A percentile compares a stretch with the other conserved stretches of the same genome.
Evolutionary conservation across 2,329 filamentous ascomycete genomes (phyloP).

Genomic region (Paraconiothyrium sp.): DNA sequence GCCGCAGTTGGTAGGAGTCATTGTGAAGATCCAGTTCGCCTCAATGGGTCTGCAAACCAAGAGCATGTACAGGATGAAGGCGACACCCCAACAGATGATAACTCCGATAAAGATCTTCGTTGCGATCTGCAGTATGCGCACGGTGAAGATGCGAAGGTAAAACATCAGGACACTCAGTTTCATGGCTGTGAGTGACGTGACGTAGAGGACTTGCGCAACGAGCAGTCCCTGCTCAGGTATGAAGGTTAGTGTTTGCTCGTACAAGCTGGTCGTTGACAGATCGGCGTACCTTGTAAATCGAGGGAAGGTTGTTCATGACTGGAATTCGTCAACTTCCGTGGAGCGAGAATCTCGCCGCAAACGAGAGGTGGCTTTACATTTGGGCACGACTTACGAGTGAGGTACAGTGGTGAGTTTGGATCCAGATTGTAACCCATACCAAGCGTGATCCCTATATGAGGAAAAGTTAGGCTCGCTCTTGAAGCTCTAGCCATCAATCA

Average conservation of each 20-base stretch:
- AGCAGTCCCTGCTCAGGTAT: slow-evolving; percentile 6
- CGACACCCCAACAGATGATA: slow-evolving; percentile 6
- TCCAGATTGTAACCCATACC: slow-evolving; percentile 6
- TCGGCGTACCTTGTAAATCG: slow-evolving; percentile 5
- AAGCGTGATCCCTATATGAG: slow-evolving; percentile 1
- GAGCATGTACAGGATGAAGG: slow-evolving; percentile 6
- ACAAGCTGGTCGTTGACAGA: background rate
- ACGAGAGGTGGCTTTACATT: background rate
- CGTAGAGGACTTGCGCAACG: slow-evolving; percentile 8
- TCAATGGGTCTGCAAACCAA: slow-evolving; percentile 1
- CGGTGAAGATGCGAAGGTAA: slow-evolving; percentile 6
- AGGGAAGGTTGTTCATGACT: slow-evolving; percentile 7
- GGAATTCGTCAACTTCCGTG: slow-evolving; percentile 2
- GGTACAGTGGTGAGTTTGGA: slow-evolving; percentile 3
- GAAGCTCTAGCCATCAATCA: background rate
- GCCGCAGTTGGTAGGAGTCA: slow-evolving; percentile 5
- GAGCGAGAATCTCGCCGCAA: background rate
- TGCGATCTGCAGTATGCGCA: slow-evolving; percentile 1
- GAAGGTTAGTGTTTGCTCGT: slow-evolving; percentile 2
- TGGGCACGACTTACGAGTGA: slow-evolving; percentile 5
- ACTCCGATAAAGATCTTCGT: slow-evolving; percentile 3
- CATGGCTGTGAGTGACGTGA: slow-evolving; percentile 8
- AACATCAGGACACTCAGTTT: slow-evolving; percentile 8
- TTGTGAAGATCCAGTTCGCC: slow-evolving; percentile 7
- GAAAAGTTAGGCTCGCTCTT: slow-evolving; percentile 1